Evolutionary conservation across 345 rosid genomes (phyloP), one percentile per base, ranked within the genome.

Genomic region (Combretum micranthum): DNA sequence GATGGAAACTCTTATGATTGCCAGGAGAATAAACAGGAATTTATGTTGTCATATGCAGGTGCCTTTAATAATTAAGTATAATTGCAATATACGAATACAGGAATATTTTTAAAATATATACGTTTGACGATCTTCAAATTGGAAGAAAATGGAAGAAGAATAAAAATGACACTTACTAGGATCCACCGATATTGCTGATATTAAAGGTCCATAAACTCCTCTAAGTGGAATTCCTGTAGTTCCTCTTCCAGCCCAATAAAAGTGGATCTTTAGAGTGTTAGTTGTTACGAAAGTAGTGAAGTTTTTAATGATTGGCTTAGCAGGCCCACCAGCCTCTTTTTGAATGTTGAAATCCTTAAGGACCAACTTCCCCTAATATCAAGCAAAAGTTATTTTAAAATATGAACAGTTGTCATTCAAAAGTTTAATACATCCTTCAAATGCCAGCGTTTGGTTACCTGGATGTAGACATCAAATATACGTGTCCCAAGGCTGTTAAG

Each of bases 181-280:
- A 54, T 67, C 63, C 50, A 83, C 82, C 18, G 88, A 80, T 62
- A 89, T 86, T 48, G 91, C 95, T 48, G 95, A 89, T 16, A 88
- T 78, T 46, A 83, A 63, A 73, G 94, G 88, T 47, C 96, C 96
- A 50, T 88, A 85, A 55, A 60, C 62, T 66, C 94, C 93, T 67
- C 96, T 72, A 0, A 10, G 15, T 2, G 93, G n/a, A n/a, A n/a
- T n/a, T n/a, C n/a, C n/a, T n/a, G n/a, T n/a, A n/a, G n/a, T n/a
- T n/a, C n/a, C n/a, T 71, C 72, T 83, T 14, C 88, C 96, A 57
- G 88, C 84, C 90, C 90, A 85, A 62, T 85, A 71, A 13, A 88
- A 61, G 32, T 76, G 88, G 32, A 88, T 80, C 82, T 88, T 79
- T 60, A 88, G 59, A 4, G 75, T 83, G 56, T 75, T 25, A 26